Percentiles rank a stretch among this genome's conserved stretches.
Evolutionary conservation across 331 rosid species (phyloP).

Genomic region (Stylosanthes scabra): DNA sequence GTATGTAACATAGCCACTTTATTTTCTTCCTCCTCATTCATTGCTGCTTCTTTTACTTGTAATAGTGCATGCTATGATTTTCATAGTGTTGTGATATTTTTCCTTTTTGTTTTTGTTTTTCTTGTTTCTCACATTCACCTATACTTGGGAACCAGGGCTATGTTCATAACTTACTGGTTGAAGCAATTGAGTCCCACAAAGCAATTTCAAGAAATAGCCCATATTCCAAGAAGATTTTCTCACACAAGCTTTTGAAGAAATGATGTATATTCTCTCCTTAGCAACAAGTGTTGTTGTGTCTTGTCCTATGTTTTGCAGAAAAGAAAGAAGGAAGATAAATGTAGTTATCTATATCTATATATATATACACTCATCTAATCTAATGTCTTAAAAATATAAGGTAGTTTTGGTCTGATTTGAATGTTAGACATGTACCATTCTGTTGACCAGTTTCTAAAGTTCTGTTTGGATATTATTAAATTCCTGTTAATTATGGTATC

Average conservation of each 20-base stretch:
- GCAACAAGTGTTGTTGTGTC: too few relatives aligned
- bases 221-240: constrained; percentile 66
- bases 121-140: too few relatives aligned
- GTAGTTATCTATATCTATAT: constrained; percentile 46
- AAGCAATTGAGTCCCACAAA: constrained; percentile 55
- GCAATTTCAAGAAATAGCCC: constrained; percentile 62
- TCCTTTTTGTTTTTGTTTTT: not conserved
- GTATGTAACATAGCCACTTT: constrained; percentile 33
- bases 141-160: constrained; percentile 61
- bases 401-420: constrained; percentile 34
- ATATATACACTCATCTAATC: constrained; percentile 31
- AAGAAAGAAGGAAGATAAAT: constrained; percentile 17
- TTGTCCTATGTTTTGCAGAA: constrained; percentile 33
- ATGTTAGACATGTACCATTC: constrained; percentile 42
- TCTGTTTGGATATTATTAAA: constrained; percentile 40
- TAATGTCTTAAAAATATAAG: not conserved
- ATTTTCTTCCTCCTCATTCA: not conserved
- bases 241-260: constrained; percentile 63
- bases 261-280: constrained; percentile 57
- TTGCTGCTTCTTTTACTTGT: constrained; percentile 7
- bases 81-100: not conserved
- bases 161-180: constrained; percentile 50
- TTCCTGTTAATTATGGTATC: constrained; percentile 42
- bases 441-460: constrained; percentile 39
- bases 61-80: not conserved